These are phyloP conservation scores for Pelagophyceae sp. DNA, from an alignment of 352 stramenopile genomes.

Conservation along the genomic window DNA sequence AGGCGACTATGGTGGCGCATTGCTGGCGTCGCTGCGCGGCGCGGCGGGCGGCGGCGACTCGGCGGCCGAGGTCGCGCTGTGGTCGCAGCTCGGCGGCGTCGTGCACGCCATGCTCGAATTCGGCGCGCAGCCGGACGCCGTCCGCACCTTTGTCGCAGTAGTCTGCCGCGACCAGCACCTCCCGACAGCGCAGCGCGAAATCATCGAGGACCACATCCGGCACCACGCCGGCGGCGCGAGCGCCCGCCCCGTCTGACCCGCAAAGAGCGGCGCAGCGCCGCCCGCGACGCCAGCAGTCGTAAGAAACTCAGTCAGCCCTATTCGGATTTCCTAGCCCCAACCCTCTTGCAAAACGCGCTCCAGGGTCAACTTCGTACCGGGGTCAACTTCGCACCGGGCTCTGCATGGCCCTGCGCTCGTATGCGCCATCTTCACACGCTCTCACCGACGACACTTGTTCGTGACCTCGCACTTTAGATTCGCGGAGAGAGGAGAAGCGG, in stretches of 20 bases:
- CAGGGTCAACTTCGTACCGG: too few species aligned
- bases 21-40: neutral
- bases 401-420: too few species aligned
- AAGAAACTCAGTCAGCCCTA: too few species aligned
- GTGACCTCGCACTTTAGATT: too few species aligned
- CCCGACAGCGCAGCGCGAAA: neutral
- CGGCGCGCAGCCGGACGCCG: neutral
- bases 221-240: neutral
- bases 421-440: too few species aligned
- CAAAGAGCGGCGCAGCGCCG: too few species aligned
- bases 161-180: neutral
- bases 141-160: neutral
- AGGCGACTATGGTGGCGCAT: neutral
- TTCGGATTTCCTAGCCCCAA: too few species aligned
- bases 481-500: too few species aligned
- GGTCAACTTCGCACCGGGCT: too few species aligned
- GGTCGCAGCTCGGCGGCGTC: conserved; percentile 14
- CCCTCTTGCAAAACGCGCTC: too few species aligned
- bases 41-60: neutral
- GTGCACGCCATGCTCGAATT: conserved; percentile 14
- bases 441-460: too few species aligned
- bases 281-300: too few species aligned
- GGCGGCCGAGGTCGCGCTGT: neutral
- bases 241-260: neutral
- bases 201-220: neutral